phyloP scores from a whole-genome alignment of 116 monocot genomes.

The Posidonia oceanica region DNA sequence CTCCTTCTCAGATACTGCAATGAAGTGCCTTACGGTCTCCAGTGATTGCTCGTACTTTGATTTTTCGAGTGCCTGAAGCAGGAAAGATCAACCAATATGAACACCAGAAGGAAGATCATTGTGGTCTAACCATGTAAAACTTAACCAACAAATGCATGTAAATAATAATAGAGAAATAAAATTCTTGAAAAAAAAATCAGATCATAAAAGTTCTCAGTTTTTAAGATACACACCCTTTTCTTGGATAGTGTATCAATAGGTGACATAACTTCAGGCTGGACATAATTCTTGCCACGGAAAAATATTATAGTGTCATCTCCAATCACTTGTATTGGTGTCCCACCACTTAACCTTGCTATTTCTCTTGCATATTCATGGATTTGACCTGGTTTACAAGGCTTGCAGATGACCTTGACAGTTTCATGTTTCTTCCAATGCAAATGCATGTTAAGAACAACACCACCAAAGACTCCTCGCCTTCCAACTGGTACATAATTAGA shows the following conservation, averaged over 20 bases:
- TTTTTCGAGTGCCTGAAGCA: slow-evolving; percentile 82
- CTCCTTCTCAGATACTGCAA: slow-evolving; percentile 79
- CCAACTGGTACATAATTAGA: slow-evolving; percentile 89
- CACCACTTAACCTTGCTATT: slow-evolving; percentile 77
- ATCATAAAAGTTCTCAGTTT: too few relatives aligned
- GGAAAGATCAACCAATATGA: not conserved
- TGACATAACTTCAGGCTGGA: slow-evolving; percentile 83
- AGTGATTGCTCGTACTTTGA: slow-evolving; percentile 93
- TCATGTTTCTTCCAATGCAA: slow-evolving; percentile 87
- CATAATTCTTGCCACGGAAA: slow-evolving; percentile 77
- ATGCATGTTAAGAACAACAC: slow-evolving; percentile 65
- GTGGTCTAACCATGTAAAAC: not conserved
- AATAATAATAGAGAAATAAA: not conserved
- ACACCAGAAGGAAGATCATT: too few relatives aligned
- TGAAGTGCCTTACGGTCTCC: slow-evolving; percentile 78
- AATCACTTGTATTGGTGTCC: slow-evolving; percentile 69
- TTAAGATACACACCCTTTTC: slow-evolving; percentile 42
- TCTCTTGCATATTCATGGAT: slow-evolving; percentile 79
- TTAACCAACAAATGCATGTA: not conserved
- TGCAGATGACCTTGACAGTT: slow-evolving; percentile 86
- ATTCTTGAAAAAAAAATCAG: not conserved
- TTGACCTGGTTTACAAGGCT: slow-evolving; percentile 64
- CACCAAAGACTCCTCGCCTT: slow-evolving; percentile 48
- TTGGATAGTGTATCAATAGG: slow-evolving; percentile 86
- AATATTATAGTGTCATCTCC: slow-evolving; percentile 74